Evolutionary conservation across 2,329 filamentous ascomycete genomes (phyloP), one percentile per base, ranked within the genome.

Genomic region (Graphilbum ipis-grandicollis): DNA sequence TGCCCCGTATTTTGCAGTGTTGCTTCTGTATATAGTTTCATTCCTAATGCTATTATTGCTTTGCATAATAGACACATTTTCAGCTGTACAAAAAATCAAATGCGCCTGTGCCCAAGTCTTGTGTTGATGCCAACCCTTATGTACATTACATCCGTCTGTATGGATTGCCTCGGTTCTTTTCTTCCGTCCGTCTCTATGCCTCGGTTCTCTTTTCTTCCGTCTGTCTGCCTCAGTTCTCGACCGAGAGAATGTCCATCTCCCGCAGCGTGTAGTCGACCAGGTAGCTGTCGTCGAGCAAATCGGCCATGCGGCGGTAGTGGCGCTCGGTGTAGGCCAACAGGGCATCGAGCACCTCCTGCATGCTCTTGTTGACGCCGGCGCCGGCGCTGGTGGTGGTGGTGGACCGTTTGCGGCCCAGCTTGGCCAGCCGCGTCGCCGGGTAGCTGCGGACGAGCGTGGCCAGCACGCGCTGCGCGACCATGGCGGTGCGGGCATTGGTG

Each of bases 281-380:
- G 57, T 86, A 96, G 52, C 86, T 93, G 62, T 96, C 90, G 52
- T 96, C 88, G 30, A 86, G 74, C 47, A 94, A 60, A 50, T 93
- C 88, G 53, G 93, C 86, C 47, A 90, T 69, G 38, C 88, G 70
- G 55, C 78, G 79, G 56, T 93, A 94, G 55, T 98, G 90, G 45
- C 86, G 71, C 56, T 96, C 85, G 0, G 86, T 93, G 53, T 98
- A 96, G 14, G 79, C 81, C 47, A 74, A 77, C 40, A 98, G 63
- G n/a, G 79, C 88, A 46, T 88, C 79, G 29, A 94, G 56, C 4
- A 98, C 75, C 49, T 93, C 85, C 52, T 80, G 81, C 49, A 93
- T 55, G 44, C 75, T 81, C 68, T 44, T 73, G 26, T 53, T 70
- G 68, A 44, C 73, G 70, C 22, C 6, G 23, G 25, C 13, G 31